These are phyloP conservation scores for Bjerkandera adusta DNA, from an alignment of 1,284 basidiomycete genomes.

Conservation along the genomic window DNA sequence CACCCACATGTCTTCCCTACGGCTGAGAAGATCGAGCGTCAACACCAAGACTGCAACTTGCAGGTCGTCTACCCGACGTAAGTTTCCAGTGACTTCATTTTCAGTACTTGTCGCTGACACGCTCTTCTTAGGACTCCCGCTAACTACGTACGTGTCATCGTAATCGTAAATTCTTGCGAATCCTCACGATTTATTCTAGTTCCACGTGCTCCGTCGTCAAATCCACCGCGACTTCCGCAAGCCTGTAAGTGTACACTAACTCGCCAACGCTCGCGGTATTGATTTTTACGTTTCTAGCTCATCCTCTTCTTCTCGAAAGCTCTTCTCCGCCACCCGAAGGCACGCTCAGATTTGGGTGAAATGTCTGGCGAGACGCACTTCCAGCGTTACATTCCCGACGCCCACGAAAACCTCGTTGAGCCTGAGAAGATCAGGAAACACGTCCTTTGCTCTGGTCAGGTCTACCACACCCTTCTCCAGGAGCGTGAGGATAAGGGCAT, in stretches of 20 bases:
- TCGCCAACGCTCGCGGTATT: background rate
- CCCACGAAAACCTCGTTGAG: slow-evolving; percentile 68
- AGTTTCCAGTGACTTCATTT: slow-evolving; percentile 29
- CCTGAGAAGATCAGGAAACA: slow-evolving; percentile 91
- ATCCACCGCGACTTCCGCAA: slow-evolving; percentile 97
- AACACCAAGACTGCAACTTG: slow-evolving; percentile 99
- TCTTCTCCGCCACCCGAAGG: slow-evolving; percentile 90
- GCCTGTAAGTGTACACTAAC: slow-evolving; percentile 51
- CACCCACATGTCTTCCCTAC: slow-evolving; percentile 91
- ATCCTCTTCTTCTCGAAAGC: slow-evolving; percentile 97
- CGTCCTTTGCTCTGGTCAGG: slow-evolving; percentile 90
- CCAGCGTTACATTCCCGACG: slow-evolving; percentile 91
- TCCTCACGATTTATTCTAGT: slow-evolving; percentile 41
- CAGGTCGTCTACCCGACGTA: slow-evolving; percentile 96
- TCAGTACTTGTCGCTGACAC: slow-evolving; percentile 16
- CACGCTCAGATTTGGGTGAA: slow-evolving; percentile 84
- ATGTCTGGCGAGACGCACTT: slow-evolving; percentile 90
- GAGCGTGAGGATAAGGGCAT: slow-evolving; percentile 89
- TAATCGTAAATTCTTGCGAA: slow-evolving; percentile 11
- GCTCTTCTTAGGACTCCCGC: slow-evolving; percentile 67
- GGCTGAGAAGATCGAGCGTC: slow-evolving; percentile 87
- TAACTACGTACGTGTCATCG: slow-evolving; percentile 66
- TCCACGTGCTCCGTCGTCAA: slow-evolving; percentile 94
- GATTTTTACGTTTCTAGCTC: slow-evolving; percentile 44
- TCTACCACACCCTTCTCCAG: slow-evolving; percentile 87